These are phyloP conservation scores for Protostelium mycophagum DNA, from an alignment of 78 protist genomes.

Conservation along the genomic window DNA sequence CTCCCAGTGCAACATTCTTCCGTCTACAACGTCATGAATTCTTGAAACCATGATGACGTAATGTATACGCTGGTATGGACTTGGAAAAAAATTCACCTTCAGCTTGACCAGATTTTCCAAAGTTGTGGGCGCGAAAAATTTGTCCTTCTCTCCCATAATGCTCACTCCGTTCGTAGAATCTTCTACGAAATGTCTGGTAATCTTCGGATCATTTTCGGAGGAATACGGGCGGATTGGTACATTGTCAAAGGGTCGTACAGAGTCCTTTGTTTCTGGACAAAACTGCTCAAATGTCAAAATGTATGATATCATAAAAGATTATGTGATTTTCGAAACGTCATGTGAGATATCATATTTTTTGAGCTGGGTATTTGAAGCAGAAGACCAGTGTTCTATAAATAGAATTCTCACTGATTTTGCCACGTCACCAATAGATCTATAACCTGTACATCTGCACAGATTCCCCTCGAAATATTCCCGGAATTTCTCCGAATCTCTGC, in stretches of 20 bases:
- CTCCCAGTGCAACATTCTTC: too few species aligned
- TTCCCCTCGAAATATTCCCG: slow-evolving; percentile 78
- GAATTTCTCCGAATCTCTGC: slow-evolving; percentile 9
- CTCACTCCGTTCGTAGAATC: not conserved
- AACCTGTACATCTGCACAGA: slow-evolving; percentile 97
- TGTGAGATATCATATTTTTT: too few species aligned
- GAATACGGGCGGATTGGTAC: not conserved
- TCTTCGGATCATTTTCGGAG: not conserved
- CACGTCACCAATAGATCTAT: slow-evolving; percentile 88
- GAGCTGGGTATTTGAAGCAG: too few species aligned
- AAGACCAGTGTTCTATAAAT: too few species aligned
- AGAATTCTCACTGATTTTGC: slow-evolving; percentile 58
- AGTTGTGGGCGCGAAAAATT: not conserved
- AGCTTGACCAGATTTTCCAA: not conserved
- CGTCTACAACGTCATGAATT: not conserved
- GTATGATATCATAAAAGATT: not conserved
- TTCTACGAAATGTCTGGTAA: not conserved
- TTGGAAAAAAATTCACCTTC: too few species aligned
- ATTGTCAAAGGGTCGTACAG: not conserved
- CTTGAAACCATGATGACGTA: not conserved
- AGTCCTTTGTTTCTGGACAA: not conserved
- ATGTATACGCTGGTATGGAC: too few species aligned
- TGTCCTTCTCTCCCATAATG: too few species aligned
- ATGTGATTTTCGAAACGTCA: too few species aligned
- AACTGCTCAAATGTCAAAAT: not conserved